A percentile compares a stretch with the other conserved stretches of the same genome.
phyloP scores from a whole-genome alignment of 345 rosid species.

The Cardiospermum halicacabum region DNA sequence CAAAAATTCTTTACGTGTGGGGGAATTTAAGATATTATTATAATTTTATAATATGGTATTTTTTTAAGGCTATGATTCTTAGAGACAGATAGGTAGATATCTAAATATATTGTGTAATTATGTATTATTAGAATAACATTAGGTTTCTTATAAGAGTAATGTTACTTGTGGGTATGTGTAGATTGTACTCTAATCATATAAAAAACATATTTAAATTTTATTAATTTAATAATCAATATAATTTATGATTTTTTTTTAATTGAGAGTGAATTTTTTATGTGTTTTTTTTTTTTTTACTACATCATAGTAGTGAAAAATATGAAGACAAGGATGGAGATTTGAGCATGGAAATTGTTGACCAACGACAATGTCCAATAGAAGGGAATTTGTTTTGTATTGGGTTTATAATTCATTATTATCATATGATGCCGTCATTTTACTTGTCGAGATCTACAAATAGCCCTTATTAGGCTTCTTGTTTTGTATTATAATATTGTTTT shows the following conservation, averaged over 20 bases:
- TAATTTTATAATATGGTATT: not conserved
- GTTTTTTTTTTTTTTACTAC: too few relatives aligned
- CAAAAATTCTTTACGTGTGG: conserved; percentile 12
- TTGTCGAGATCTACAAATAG: not conserved
- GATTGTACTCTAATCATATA: too few relatives aligned
- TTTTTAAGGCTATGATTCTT: not conserved
- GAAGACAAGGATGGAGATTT: not conserved
- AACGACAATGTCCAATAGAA: not conserved
- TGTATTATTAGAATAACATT: too few relatives aligned
- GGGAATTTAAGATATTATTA: not conserved
- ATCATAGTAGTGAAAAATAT: too few relatives aligned
- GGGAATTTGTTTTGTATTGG: not conserved
- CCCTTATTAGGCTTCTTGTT: not conserved
- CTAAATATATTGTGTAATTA: too few relatives aligned
- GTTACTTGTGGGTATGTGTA: not conserved
- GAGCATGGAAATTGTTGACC: conserved; percentile 6
- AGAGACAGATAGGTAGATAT: too few relatives aligned
- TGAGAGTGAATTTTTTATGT: too few relatives aligned
- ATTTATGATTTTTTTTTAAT: too few relatives aligned
- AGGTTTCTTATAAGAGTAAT: not conserved
- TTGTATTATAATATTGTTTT: not conserved
- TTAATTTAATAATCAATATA: too few relatives aligned
- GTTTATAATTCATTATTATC: too few relatives aligned
- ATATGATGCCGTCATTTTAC: conserved; percentile 5
- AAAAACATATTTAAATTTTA: too few relatives aligned